phyloP scores from a whole-genome alignment of 495 filamentous ascomycete species.

The Podospora conica region DNA sequence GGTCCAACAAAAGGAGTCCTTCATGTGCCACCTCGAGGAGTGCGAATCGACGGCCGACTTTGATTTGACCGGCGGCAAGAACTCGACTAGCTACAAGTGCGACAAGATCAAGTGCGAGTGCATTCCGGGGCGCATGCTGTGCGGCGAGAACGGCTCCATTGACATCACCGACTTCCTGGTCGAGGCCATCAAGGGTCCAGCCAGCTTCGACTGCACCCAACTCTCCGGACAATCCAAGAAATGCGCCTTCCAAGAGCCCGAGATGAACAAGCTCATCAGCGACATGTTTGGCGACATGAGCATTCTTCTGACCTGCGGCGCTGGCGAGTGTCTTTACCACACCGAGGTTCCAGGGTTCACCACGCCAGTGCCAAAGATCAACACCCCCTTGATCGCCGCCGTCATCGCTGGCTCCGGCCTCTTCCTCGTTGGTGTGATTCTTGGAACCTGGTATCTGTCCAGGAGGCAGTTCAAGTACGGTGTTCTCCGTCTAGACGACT shows the following conservation, averaged over 20 bases:
- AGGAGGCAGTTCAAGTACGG: conserved; percentile 65
- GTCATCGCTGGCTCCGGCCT: conserved; percentile 84
- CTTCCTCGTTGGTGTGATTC: conserved; percentile 78
- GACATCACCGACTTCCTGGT: conserved; percentile 86
- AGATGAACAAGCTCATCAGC: conserved; percentile 83
- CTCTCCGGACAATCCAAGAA: conserved; percentile 51
- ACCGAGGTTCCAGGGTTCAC: conserved; percentile 89
- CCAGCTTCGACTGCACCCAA: conserved; percentile 67
- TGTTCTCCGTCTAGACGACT: conserved; percentile 75
- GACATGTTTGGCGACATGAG: conserved; percentile 83
- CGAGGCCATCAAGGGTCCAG: conserved; percentile 76
- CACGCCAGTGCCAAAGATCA: conserved; percentile 87
- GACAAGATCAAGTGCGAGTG: conserved; percentile 80
- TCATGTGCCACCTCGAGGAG: conserved; percentile 84
- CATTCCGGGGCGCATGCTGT: conserved; percentile 86
- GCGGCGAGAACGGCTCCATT: conserved; percentile 82
- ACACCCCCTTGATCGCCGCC: conserved; percentile 90
- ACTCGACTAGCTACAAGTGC: conserved; percentile 78
- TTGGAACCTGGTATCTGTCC: conserved; percentile 85
- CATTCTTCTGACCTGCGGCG: conserved; percentile 73
- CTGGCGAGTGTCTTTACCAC: conserved; percentile 87
- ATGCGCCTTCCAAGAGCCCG: conserved; percentile 82
- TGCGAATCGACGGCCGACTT: conserved; percentile 67
- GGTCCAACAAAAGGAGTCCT: conserved; percentile 89
- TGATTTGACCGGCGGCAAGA: conserved; percentile 52